Percentiles rank a stretch among this genome's conserved stretches.
phyloP scores from a whole-genome alignment of 2,329 filamentous ascomycete species.

The Hirsutella minnesotensis region DNA sequence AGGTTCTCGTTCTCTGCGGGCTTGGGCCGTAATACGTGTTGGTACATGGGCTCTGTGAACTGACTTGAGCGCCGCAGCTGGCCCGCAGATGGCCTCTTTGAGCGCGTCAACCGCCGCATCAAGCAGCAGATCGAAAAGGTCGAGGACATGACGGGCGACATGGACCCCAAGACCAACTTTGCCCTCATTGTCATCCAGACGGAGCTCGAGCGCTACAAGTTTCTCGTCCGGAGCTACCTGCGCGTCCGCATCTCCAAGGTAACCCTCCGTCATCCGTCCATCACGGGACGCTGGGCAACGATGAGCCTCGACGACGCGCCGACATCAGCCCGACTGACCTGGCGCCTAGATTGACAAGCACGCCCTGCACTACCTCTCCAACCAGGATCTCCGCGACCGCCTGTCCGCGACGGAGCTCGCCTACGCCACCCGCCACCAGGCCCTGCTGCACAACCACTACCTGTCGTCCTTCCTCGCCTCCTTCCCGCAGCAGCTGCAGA shows the following conservation, averaged over 20 bases:
- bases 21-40: too few relatives aligned
- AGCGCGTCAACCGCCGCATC: conserved; percentile 65
- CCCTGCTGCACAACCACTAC: conserved; percentile 76
- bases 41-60: too few relatives aligned
- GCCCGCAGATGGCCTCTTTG: conserved; percentile 63
- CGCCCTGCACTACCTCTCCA: conserved; percentile 60
- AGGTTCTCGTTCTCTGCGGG: conserved; percentile 12
- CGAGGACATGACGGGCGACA: conserved; percentile 67
- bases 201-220: conserved; percentile 89
- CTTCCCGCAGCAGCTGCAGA: conserved; percentile 69
- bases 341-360: conserved; percentile 66
- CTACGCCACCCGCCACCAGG: conserved; percentile 77
- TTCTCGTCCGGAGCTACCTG: conserved; percentile 71
- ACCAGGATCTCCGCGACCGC: conserved; percentile 39
- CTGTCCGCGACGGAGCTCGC: conserved; percentile 68
- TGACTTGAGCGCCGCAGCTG: conserved; percentile 32
- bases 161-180: conserved; percentile 88
- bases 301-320: too few relatives aligned
- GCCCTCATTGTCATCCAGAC: conserved; percentile 91
- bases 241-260: conserved; percentile 83
- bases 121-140: conserved; percentile 58
- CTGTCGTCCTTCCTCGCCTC: conserved; percentile 69
- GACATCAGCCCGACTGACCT: too few relatives aligned
- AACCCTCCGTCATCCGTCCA: too few relatives aligned
- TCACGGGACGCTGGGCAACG: too few relatives aligned